Conservation (phyloP, 345 rosid genomes). For the Citrus cavaleriei region DNA sequence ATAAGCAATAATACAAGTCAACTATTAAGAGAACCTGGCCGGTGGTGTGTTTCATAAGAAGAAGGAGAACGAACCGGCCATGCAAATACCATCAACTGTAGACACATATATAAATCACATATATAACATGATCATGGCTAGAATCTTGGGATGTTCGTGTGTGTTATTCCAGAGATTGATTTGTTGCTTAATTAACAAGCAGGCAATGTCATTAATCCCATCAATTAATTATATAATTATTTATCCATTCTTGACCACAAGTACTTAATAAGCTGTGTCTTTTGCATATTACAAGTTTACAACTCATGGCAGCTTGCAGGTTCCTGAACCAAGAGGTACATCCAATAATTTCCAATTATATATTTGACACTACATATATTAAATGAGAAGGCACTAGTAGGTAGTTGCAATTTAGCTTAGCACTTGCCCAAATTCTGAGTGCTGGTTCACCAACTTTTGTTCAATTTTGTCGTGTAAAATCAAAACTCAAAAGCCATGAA, state of each 20-base stretch:
- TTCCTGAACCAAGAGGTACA: no score
- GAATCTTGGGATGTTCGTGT: conserved; percentile 25
- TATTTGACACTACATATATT: no score
- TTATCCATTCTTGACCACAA: not conserved
- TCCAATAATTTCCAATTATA: no score
- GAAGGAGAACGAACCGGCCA: conserved; percentile 5
- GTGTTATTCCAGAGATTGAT: conserved; percentile 19
- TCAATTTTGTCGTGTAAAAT: not conserved
- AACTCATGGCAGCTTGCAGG: not conserved
- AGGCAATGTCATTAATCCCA: conserved; percentile 10
- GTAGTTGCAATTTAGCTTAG: not conserved
- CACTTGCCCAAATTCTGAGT: not conserved
- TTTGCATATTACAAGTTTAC: not conserved
- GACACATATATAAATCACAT: not conserved
- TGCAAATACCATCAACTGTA: conserved; percentile 12
- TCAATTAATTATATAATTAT: not conserved
- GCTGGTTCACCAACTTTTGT: conserved; percentile 14
- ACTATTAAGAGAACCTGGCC: conserved; percentile 19
- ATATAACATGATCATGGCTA: conserved; percentile 16
- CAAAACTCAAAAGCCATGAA: not conserved
- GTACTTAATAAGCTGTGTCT: not conserved
- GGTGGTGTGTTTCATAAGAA: conserved; percentile 7
- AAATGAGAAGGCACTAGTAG: no score
- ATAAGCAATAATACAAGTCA: conserved; percentile 3
- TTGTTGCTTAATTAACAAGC: conserved; percentile 22